Base-by-base conservation (phyloP, 106 monocot genomes). In the Xerophyta viscosa region DNA sequence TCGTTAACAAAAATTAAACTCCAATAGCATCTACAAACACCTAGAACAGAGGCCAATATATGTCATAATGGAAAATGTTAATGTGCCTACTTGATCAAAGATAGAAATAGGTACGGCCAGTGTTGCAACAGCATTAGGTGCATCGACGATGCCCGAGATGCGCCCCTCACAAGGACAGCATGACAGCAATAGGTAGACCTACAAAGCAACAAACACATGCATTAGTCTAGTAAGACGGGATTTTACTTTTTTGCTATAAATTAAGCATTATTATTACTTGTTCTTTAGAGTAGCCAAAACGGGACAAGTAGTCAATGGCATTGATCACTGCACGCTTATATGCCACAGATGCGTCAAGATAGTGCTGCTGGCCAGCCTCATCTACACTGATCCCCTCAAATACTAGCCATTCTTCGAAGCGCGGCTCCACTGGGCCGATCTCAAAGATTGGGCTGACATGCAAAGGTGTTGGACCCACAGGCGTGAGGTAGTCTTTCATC, bases 391-490 rank as follows among this genome's bases (percentile, higher is more conserved):
- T n/a, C n/a, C n/a, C n/a, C 84, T 80, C 59, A 91, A 92, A 91
- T 8, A 91, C 82, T 2, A 91, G 67, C 86, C 86, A 86, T 29
- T 91, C 91, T 17, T 81, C 78, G 75, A 86, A 92, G 86, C 31
- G 6, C 86, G 91, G 92, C 56, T 91, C 91, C 28, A 91, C 70
- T 8, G 91, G 91, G 17, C 91, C 86, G n/a, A 79, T 81, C 61
- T 91, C 82, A 49, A 91, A 91, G 46, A 90, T 84, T 2, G 89
- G 86, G 52, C 72, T 92, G 52, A 92, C 92, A 91, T 92, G 69
- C 6, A 66, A 52, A 4, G 91, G n/a, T 81, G 91, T 86, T n/a
- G 86, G 92, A 3, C 91, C 91, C 78, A 91, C 78, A 1, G 91
- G 91, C 2, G 86, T 86, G 47, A 91, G 72, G 64, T 91, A 91